phyloP scores from a whole-genome alignment of 2,329 filamentous ascomycete genomes.

The Apiospora aurea region DNA sequence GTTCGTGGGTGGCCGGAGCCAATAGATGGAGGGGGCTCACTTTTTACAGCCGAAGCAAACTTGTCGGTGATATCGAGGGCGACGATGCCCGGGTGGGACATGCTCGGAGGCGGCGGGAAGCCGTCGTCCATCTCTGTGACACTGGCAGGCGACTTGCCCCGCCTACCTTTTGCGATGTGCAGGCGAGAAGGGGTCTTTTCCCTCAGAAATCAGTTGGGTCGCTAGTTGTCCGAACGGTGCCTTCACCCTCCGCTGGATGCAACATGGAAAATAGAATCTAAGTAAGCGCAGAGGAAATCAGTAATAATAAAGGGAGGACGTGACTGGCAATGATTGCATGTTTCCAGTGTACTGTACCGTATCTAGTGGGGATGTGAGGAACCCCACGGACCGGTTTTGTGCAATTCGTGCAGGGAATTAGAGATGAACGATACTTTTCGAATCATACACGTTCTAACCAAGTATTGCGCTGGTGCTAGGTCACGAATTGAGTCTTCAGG shows the following conservation, averaged over 20 bases:
- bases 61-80: conserved; percentile 64
- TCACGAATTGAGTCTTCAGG: not conserved
- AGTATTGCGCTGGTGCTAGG: not conserved
- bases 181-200: not conserved
- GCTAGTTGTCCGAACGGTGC: not conserved
- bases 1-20: not conserved
- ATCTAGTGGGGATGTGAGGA: conserved; percentile 11
- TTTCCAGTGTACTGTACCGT: conserved; percentile 10
- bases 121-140: conserved; percentile 34
- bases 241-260: not conserved
- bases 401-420: conserved; percentile 13
- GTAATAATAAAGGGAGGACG: not conserved
- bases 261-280: not conserved
- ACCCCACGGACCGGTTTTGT: conserved; percentile 17
- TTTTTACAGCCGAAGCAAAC: conserved; percentile 60
- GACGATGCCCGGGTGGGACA: conserved; percentile 58
- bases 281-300: not conserved
- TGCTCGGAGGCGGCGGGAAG: conserved; percentile 47
- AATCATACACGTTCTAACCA: not conserved
- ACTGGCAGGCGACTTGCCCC: conserved; percentile 13
- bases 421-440: not conserved
- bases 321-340: not conserved
- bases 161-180: conserved; percentile 6
- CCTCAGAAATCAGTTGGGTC: not conserved
- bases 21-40: conserved; percentile 46